These are phyloP conservation scores for Pyricularia grisea DNA, from an alignment of 2,329 filamentous ascomycete genomes.

Conservation along the genomic window DNA sequence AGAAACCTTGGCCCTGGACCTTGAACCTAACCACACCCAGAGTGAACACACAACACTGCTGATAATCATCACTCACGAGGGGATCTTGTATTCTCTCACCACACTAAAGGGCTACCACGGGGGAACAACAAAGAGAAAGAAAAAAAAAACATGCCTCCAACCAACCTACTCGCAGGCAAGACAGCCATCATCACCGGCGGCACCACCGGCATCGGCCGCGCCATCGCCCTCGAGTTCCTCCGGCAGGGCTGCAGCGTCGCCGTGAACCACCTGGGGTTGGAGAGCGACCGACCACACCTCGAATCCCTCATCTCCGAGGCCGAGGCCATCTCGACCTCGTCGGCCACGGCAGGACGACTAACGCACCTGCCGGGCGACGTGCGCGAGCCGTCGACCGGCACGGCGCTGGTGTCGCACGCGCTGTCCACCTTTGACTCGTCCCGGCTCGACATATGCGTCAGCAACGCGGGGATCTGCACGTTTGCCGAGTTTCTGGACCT, in stretches of 20 bases:
- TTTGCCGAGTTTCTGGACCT: slow-evolving; percentile 81
- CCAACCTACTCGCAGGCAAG: slow-evolving; percentile 59
- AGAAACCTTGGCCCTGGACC: too few species aligned
- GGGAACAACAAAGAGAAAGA: too few species aligned
- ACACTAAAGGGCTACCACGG: too few species aligned
- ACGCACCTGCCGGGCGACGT: slow-evolving; percentile 71
- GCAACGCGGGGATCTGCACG: slow-evolving; percentile 80
- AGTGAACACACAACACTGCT: too few species aligned
- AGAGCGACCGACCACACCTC: slow-evolving; percentile 40
- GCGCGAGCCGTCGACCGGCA: slow-evolving; percentile 61
- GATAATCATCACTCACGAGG: too few species aligned
- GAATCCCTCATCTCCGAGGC: slow-evolving; percentile 43
- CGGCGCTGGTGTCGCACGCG: slow-evolving; percentile 55
- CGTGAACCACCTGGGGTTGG: slow-evolving; percentile 66
- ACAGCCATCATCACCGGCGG: slow-evolving; percentile 81
- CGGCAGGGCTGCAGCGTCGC: slow-evolving; percentile 69
- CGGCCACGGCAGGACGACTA: slow-evolving; percentile 37
- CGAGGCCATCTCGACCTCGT: slow-evolving; percentile 24
- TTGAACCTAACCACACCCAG: too few species aligned
- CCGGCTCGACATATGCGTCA: slow-evolving; percentile 69
- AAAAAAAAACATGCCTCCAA: slow-evolving; percentile 28
- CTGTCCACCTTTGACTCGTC: slow-evolving; percentile 47
- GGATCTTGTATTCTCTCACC: too few species aligned
- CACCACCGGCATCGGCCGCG: slow-evolving; percentile 77
- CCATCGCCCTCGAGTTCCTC: slow-evolving; percentile 72